Evolutionary conservation across 116 monocot genomes (phyloP), one percentile per base, ranked within the genome.

Genomic region (Trichopus zeylanicus): DNA sequence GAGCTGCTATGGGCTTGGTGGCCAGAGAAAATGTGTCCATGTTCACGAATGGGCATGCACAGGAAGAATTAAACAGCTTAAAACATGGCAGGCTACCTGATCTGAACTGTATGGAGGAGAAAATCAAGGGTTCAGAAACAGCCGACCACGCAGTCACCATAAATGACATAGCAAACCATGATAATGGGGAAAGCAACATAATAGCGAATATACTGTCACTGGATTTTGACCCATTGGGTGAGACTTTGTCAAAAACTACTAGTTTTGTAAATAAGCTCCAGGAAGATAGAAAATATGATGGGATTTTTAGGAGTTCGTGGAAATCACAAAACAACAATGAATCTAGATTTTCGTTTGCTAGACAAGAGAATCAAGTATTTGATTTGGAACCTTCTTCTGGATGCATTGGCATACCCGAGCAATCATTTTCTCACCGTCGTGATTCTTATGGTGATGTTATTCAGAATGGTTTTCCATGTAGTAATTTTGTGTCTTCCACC

Each of bases 151-250:
- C 12, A 48, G 29, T 18, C 39, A 59, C 38, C 71, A 26, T 57
- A 19, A 35, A 65, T 25, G 70, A 55, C 61, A 52, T 57, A 52
- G 24, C 28, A 59, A 66, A 21, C 75, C 66, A 69, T 66, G 78
- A 81, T 81, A 72, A 8, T n/a, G 80, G 70, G 47, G 93, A 93
- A 67, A 61, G 63, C 64, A 83, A 28, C 61, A 88, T 88, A 38
- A 82, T 93, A 32, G 79, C 93, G 31, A 69, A 85, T 57, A 79
- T 93, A 26, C 68, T 93, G 53, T 72, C 82, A 16, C 75, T 82
- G 55, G 89, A 93, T 27, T 93, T 93, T 73, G 85, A 93, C 74
- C 84, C 85, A 21, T 93, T 88, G 93, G 85, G 76, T 72, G 84
- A 79, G 32, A 71, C 85, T 34, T 58, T 70, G 26, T 77, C 75